Evolutionary conservation across 495 filamentous ascomycete genomes (phyloP), one percentile per base, ranked within the genome.

Genomic region (Tuber melanosporum): DNA sequence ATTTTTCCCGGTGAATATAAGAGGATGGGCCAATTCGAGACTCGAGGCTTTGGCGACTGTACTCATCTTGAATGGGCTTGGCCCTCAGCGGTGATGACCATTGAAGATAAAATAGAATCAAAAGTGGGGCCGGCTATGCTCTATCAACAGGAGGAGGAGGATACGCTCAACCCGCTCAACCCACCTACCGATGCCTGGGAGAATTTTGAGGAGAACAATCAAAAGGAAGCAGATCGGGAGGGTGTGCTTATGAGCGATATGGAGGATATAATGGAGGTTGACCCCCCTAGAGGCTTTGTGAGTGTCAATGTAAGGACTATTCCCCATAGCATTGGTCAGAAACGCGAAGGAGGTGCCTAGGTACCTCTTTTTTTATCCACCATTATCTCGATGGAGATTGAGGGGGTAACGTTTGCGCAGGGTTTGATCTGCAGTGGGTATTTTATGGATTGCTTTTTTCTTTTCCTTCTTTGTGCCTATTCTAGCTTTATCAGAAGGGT

Each of bases 11-110:
- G 57, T 66, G 5, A 26, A 66, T 66, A 32, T 66, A 66, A 32
- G 57, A 66, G 57, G 57, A 15, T 66, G 57, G 57, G 57, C 57
- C 57, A 66, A 66, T 17, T 66, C 57, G 26, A 66, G 57, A 66
- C 57, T 66, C 57, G 57, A 66, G 32, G 57, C 57, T 36, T 66
- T 66, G n/a, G n/a, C 17, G 57, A 26, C 1, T 66, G 57, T 66
- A 66, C 57, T 17, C n/a, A 1, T 66, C 57, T 66, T 66, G 57
- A 66, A 66, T 17, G 57, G 57, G 57, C 12, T 17, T 66, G 26
- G 57, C 36, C 57, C 57, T 66, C 26, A 66, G 57, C 10, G 57
- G 57, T 5, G 26, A 66, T 66, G 19, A 26, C 36, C 17, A 66
- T 66, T 8, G 57, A 66, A 1, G 57, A 66, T 36, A 66, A 66